Conservation (phyloP, 2,329 filamentous ascomycete genomes). For the Ascocoryne sarcoides region DNA sequence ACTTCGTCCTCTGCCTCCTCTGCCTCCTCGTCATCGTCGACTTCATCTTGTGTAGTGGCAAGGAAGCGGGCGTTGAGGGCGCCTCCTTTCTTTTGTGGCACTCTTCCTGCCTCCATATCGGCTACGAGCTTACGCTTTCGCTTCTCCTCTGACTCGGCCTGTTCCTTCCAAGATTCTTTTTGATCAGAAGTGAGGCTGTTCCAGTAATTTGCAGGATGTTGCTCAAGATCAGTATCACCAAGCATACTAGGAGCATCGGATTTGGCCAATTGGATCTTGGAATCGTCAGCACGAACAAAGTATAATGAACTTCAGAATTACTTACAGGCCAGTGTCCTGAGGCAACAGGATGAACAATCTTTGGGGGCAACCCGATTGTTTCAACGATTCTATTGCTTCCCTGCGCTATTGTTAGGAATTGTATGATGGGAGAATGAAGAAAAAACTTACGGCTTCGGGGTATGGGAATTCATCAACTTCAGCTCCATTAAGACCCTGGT, state of each 20-base stretch:
- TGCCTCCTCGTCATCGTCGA: not conserved
- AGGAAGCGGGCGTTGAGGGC: not conserved
- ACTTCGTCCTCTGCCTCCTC: not conserved
- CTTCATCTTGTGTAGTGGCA: not conserved
- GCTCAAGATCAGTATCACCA: constrained; percentile 15
- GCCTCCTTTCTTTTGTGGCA: not conserved
- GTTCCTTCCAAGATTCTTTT: constrained; percentile 2
- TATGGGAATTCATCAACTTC: constrained; percentile 18
- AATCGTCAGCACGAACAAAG: not conserved
- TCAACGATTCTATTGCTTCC: constrained; percentile 5
- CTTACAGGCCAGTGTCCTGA: constrained; percentile 11
- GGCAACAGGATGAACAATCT: constrained; percentile 9
- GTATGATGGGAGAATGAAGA: not conserved
- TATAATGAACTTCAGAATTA: not conserved
- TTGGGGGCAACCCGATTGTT: constrained; percentile 6
- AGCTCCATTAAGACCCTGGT: constrained; percentile 6
- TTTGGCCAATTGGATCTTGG: constrained; percentile 2
- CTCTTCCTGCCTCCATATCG: not conserved
- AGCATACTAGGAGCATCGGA: not conserved
- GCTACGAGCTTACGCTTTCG: not conserved
- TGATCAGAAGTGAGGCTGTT: constrained; percentile 7
- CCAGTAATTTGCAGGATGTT: constrained; percentile 21
- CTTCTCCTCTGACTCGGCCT: not conserved
- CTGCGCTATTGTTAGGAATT: not conserved
- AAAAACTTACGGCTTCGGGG: constrained; percentile 18